phyloP scores from a whole-genome alignment of 2,329 filamentous ascomycete genomes.

The Trichoderma harzianum region DNA sequence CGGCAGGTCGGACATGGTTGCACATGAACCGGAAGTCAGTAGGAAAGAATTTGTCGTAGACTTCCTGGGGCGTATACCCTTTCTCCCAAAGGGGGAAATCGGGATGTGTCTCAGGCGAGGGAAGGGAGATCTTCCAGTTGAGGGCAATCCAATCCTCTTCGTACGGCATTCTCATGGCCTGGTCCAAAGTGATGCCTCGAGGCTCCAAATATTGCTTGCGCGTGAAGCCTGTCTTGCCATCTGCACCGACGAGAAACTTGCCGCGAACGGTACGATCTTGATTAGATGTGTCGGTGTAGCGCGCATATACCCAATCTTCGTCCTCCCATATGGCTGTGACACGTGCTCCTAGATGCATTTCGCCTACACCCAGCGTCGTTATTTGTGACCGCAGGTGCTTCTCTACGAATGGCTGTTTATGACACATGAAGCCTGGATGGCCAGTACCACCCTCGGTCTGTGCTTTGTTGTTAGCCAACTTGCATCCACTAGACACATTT shows the following conservation, averaged over 20 bases:
- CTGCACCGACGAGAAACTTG: constrained; percentile 39
- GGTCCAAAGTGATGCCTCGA: constrained; percentile 28
- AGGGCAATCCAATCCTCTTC: constrained; percentile 46
- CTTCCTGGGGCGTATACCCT: constrained; percentile 43
- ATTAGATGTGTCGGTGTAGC: constrained; percentile 10
- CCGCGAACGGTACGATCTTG: not conserved
- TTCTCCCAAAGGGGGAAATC: constrained; percentile 46
- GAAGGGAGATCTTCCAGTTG: constrained; percentile 43
- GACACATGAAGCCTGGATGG: constrained; percentile 26
- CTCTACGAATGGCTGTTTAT: constrained; percentile 28
- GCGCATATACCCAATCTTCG: constrained; percentile 31
- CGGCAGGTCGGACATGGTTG: constrained; percentile 40
- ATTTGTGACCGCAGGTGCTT: constrained; percentile 26
- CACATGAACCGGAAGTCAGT: constrained; percentile 43
- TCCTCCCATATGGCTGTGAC: constrained; percentile 19
- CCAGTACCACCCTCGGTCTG: constrained; percentile 29
- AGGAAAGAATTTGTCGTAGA: constrained; percentile 48
- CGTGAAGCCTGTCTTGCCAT: constrained; percentile 46
- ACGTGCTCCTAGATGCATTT: constrained; percentile 8
- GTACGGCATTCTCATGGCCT: constrained; percentile 25
- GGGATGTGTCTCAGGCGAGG: constrained; percentile 45
- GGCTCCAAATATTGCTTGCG: constrained; percentile 45
- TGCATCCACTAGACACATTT: not conserved
- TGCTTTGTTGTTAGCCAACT: not conserved
- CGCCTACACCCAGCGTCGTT: constrained; percentile 13